phyloP scores from a whole-genome alignment of 73 alveolate genomes.

The Paramecium sonneborni region DNA sequence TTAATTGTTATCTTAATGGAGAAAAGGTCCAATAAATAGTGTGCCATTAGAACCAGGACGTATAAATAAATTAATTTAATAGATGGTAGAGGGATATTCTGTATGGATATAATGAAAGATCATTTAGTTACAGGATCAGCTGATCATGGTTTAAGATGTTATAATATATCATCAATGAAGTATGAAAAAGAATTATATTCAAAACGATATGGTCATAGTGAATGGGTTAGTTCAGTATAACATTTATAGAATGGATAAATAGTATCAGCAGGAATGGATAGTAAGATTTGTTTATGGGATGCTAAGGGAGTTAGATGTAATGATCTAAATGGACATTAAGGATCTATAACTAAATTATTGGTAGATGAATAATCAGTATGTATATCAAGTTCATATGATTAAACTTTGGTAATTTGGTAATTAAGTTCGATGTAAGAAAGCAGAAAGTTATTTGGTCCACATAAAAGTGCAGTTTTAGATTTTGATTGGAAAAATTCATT shows the following conservation, averaged over 20 bases:
- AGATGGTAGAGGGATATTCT: slow-evolving; percentile 66
- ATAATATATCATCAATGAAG: slow-evolving; percentile 71
- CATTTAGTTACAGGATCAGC: slow-evolving; percentile 96
- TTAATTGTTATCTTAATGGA: slow-evolving; percentile 21
- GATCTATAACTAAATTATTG: slow-evolving; percentile 79
- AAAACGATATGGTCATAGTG: slow-evolving; percentile 95
- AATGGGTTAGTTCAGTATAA: slow-evolving; percentile 96
- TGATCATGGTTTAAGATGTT: slow-evolving; percentile 96
- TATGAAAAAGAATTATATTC: slow-evolving; percentile 81
- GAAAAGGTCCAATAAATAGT: slow-evolving; percentile 29
- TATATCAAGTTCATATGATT: slow-evolving; percentile 85
- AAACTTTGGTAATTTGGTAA: slow-evolving; percentile 87
- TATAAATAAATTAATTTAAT: neutral
- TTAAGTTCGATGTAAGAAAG: slow-evolving; percentile 73
- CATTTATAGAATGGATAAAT: slow-evolving; percentile 87
- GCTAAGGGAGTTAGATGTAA: slow-evolving; percentile 89
- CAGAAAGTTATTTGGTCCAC: slow-evolving; percentile 83
- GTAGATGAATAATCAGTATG: slow-evolving; percentile 81
- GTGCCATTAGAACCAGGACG: slow-evolving; percentile 47
- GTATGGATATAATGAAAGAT: slow-evolving; percentile 71
- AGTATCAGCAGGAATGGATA: slow-evolving; percentile 97
- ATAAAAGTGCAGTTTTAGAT: slow-evolving; percentile 93
- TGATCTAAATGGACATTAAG: slow-evolving; percentile 79
- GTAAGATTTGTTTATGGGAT: slow-evolving; percentile 94
- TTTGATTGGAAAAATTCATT: slow-evolving; percentile 95